Evolutionary conservation across 805 yeast genomes (phyloP).

Genomic region (Torulaspora quercuum): DNA sequence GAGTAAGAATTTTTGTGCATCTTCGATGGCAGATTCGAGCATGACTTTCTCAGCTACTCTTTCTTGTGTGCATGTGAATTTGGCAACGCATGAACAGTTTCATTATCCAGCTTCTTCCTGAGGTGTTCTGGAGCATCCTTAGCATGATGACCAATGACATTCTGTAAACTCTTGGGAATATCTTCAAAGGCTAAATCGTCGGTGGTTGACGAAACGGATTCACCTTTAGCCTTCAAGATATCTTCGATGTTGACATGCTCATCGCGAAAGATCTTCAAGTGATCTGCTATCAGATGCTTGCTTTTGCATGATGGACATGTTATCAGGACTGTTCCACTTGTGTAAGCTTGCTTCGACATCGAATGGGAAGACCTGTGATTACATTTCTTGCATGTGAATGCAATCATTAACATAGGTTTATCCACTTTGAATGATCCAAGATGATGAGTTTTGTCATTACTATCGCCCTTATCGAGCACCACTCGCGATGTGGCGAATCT

Average conservation of each 20-base stretch:
- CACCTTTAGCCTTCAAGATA: constrained; percentile 71
- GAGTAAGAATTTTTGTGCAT: too few relatives aligned
- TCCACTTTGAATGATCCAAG: constrained; percentile 46
- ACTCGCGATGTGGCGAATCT: constrained; percentile 2
- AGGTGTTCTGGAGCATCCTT: constrained; percentile 57
- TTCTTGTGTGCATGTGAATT: neutral
- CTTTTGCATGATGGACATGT: constrained; percentile 89
- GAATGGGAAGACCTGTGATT: constrained; percentile 78
- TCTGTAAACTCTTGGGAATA: constrained; percentile 33
- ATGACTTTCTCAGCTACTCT: too few relatives aligned
- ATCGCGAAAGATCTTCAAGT: constrained; percentile 78
- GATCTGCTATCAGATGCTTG: constrained; percentile 90
- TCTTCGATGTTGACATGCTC: constrained; percentile 70
- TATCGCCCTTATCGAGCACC: neutral
- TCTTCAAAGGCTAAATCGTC: constrained; percentile 58
- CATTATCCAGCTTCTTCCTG: constrained; percentile 22
- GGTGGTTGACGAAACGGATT: constrained; percentile 58
- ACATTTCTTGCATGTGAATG: constrained; percentile 91
- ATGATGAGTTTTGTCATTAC: constrained; percentile 1
- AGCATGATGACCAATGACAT: constrained; percentile 59
- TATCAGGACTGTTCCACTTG: constrained; percentile 78
- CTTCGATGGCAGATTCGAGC: too few relatives aligned
- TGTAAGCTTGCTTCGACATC: constrained; percentile 90
- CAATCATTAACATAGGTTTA: constrained; percentile 77
- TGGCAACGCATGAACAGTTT: constrained; percentile 21